Evolutionary conservation across 2,329 filamentous ascomycete species (phyloP), one percentile per base, ranked within the genome.

Genomic region (Epichloe typhina): DNA sequence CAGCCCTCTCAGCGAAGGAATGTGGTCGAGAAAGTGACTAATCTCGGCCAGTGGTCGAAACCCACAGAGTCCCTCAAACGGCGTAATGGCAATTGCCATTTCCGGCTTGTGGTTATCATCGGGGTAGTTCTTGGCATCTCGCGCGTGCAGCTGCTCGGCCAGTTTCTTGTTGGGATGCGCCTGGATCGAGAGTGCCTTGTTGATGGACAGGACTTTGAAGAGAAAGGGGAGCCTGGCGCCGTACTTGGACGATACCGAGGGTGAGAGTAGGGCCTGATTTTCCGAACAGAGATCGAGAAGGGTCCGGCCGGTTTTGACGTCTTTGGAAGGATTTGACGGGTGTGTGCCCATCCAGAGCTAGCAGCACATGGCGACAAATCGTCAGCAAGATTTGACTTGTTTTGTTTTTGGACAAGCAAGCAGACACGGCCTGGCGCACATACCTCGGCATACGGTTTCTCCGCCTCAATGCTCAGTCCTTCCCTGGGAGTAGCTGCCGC

Each of bases 51-150:
- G 73, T 0, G 93, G 93, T 9, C 93, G 81, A 74, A 98, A 98
- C 36, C 93, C 93, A 62, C 93, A 98, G 36, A 98, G 79, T 0
- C 93, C 93, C 65, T 97, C 91, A 58, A 98, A 98, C 0, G 88
- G 84, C 1, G 93, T 97, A 61, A 98, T 84, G 55, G 93, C 93
- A 66, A 98, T 95, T 55, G 93, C 90, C 93, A 98, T 98, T 71
- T 98, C 93, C 36, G 93, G 93, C 72, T 98, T 98, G 76, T 98
- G 93, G 72, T 98, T 98, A 73, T 97, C 91, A 74, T 98, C 89
- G 52, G 91, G 93, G 65, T 98, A 98, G 73, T 98, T 94, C 70
- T 88, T 88, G 46, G 89, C 79, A 64, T 98, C 91, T 55, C 77
- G 82, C 39, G 82, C 79, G 66, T 97, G 93, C 33, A 98, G 74